These are phyloP conservation scores for Apiospora sp. DNA, from an alignment of 2,329 filamentous ascomycete genomes.

Conservation along the genomic window DNA sequence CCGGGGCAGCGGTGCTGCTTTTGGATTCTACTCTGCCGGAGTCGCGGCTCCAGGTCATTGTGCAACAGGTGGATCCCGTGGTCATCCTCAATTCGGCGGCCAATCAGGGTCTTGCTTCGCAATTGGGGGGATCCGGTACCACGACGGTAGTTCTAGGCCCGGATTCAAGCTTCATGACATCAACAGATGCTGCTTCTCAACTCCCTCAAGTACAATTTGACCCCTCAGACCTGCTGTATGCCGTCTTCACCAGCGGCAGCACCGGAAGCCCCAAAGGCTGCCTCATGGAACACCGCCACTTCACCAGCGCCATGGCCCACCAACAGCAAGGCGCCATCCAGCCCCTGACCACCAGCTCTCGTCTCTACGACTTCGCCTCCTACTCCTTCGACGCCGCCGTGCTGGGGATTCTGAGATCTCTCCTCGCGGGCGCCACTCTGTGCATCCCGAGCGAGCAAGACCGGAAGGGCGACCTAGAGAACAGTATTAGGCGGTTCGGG, in stretches of 20 bases:
- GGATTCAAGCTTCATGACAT: neutral
- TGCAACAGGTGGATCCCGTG: neutral
- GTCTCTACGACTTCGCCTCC: slow-evolving; percentile 34
- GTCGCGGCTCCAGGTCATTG: neutral
- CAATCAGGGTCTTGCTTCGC: neutral
- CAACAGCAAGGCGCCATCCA: slow-evolving; percentile 23
- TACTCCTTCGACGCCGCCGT: slow-evolving; percentile 49
- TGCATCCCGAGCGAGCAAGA: slow-evolving; percentile 40
- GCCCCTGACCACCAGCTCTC: slow-evolving; percentile 11
- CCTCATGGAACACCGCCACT: slow-evolving; percentile 26
- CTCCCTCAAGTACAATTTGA: too few species aligned
- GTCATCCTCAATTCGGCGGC: neutral
- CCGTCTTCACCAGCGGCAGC: slow-evolving; percentile 17
- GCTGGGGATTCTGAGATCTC: slow-evolving; percentile 45
- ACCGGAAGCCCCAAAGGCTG: slow-evolving; percentile 16
- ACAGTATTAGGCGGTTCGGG: neutral
- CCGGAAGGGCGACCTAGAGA: neutral
- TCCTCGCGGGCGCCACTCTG: slow-evolving; percentile 34
- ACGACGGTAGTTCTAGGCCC: neutral
- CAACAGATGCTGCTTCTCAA: too few species aligned
- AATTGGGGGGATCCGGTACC: neutral
- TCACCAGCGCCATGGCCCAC: slow-evolving; percentile 30
- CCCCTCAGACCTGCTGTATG: neutral
- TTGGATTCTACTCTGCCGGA: slow-evolving; percentile 39
- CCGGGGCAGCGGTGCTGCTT: slow-evolving; percentile 41